A percentile compares a stretch with the other conserved stretches of the same genome.
Evolutionary conservation across 1,284 basidiomycete species (phyloP).

Genomic region (Xanthoconium separans): DNA sequence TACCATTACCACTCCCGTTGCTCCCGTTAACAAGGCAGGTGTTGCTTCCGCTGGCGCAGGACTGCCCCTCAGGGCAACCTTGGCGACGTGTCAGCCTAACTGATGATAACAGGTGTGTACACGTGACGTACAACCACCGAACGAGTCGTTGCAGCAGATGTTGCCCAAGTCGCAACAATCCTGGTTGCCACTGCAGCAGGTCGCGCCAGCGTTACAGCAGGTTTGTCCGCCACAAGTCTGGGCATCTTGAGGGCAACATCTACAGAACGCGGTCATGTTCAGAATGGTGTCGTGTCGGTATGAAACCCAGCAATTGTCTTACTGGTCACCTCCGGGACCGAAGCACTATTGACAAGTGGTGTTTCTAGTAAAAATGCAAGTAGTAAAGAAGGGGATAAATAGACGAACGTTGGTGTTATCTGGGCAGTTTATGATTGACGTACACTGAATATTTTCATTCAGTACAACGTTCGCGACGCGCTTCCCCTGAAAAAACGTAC

Average conservation of each 20-base stretch:
- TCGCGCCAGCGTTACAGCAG: slow-evolving; percentile 9
- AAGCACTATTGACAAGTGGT: slow-evolving; percentile 8
- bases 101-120: not conserved
- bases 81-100: slow-evolving; percentile 1
- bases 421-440: slow-evolving; percentile 11
- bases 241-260: slow-evolving; percentile 11
- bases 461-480: too few relatives aligned
- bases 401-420: slow-evolving; percentile 19
- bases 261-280: not conserved
- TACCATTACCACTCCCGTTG: not conserved
- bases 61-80: slow-evolving; percentile 19
- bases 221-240: slow-evolving; percentile 9
- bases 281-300: not conserved
- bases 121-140: slow-evolving; percentile 22
- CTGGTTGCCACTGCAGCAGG: slow-evolving; percentile 8
- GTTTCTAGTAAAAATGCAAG: slow-evolving; percentile 1
- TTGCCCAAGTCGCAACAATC: slow-evolving; percentile 11
- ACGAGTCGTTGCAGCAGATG: slow-evolving; percentile 20
- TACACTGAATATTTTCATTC: slow-evolving; percentile 14
- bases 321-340: not conserved
- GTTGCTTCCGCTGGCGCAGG: slow-evolving; percentile 2
- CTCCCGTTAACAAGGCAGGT: slow-evolving; percentile 2
- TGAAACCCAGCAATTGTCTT: not conserved
- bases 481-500: slow-evolving; percentile 10
- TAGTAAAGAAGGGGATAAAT: not conserved